A percentile compares a stretch with the other conserved stretches of the same genome.
These are phyloP conservation scores for Fusarium pseudonygamai DNA, from an alignment of 2,329 filamentous ascomycete genomes.

Conservation along the genomic window DNA sequence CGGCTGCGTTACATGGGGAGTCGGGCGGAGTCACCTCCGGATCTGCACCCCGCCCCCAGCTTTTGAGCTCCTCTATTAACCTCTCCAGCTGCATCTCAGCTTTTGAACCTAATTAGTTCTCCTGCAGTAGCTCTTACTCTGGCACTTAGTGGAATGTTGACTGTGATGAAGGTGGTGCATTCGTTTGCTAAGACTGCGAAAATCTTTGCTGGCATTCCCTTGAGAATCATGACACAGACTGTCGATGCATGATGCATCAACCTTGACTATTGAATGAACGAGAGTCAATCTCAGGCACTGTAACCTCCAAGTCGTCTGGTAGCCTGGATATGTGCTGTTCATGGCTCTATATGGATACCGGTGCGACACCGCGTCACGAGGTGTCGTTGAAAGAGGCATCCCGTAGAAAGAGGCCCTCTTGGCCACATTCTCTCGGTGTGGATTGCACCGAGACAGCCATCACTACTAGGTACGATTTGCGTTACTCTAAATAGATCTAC, in stretches of 20 bases:
- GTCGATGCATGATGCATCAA: background rate
- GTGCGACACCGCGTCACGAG: conserved; percentile 3
- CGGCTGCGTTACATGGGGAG: conserved; percentile 2
- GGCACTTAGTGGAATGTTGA: background rate
- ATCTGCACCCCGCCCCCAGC: background rate
- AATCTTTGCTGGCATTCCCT: background rate
- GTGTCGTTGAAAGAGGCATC: conserved; percentile 7
- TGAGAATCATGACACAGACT: background rate
- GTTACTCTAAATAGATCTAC: background rate
- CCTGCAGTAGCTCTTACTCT: background rate
- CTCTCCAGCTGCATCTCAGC: background rate
- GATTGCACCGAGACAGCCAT: background rate
- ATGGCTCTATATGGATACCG: background rate
- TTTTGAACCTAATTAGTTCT: background rate
- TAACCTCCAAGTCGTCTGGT: background rate
- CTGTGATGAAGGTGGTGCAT: background rate
- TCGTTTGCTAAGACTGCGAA: background rate
- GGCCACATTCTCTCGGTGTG: background rate
- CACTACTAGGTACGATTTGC: background rate
- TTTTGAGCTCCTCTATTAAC: background rate
- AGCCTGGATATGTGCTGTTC: background rate
- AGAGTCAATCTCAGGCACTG: background rate
- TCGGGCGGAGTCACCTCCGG: background rate
- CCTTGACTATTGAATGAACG: no score
- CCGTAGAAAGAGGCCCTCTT: conserved; percentile 1